phyloP scores from a whole-genome alignment of 805 yeast genomes.

The Kuraishia capsulata region DNA sequence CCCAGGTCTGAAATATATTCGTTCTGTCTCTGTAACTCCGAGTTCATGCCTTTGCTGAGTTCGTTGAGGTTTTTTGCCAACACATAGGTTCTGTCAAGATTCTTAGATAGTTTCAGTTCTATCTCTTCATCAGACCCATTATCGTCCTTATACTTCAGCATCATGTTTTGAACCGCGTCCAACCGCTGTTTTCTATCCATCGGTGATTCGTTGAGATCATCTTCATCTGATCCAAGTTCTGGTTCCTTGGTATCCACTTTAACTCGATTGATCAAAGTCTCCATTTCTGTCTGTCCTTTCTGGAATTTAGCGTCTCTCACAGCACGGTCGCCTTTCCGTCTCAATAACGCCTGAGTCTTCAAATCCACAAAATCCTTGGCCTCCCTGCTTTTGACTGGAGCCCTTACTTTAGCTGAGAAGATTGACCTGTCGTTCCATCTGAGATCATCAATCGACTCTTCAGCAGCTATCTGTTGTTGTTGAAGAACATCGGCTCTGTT shows the following conservation, averaged over 20 bases:
- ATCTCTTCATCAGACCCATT: constrained; percentile 59
- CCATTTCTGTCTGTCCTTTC: not conserved
- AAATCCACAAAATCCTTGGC: constrained; percentile 50
- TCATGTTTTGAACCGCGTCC: not conserved
- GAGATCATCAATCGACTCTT: constrained; percentile 72
- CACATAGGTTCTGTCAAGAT: constrained; percentile 67
- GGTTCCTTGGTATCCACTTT: constrained; percentile 35
- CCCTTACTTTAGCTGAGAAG: constrained; percentile 75
- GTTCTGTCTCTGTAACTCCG: constrained; percentile 76
- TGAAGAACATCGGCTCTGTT: constrained; percentile 67
- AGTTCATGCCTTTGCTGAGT: constrained; percentile 63
- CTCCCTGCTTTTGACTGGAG: constrained; percentile 77
- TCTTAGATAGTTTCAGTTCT: constrained; percentile 80
- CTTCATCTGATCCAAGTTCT: constrained; percentile 47
- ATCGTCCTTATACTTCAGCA: not conserved
- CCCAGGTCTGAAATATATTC: constrained; percentile 64
- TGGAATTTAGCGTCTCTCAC: constrained; percentile 24
- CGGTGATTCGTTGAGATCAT: constrained; percentile 26
- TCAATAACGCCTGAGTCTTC: constrained; percentile 57
- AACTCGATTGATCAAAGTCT: not conserved
- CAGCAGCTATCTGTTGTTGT: constrained; percentile 75
- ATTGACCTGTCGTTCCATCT: constrained; percentile 72
- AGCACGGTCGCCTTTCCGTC: constrained; percentile 51
- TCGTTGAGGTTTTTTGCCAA: constrained; percentile 63
- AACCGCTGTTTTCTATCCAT: constrained; percentile 71